Percentiles rank a stretch among this genome's conserved stretches.
Evolutionary conservation across 257 asterid species (phyloP).

Genomic region (Handroanthus guayacan): DNA sequence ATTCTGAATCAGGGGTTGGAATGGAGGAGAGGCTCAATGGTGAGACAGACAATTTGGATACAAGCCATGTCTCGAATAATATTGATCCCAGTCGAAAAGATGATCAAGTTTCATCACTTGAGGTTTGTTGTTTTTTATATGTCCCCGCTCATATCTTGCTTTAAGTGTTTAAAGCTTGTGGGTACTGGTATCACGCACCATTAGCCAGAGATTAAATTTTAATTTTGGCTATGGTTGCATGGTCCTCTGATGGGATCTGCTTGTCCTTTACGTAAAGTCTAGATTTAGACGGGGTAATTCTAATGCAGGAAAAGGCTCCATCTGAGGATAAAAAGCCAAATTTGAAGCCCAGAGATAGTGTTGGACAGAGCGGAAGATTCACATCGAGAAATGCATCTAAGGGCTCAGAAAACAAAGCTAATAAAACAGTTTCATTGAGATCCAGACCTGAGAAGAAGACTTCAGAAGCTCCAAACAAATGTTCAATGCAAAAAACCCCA

Average conservation of each 20-base stretch:
- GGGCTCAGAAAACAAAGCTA: conserved; percentile 36
- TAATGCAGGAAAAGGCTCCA: conserved; percentile 45
- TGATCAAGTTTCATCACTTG: conserved; percentile 6
- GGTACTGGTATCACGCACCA: background rate
- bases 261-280: background rate
- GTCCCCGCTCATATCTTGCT: background rate
- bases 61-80: conserved; percentile 30
- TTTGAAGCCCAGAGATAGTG: conserved; percentile 37
- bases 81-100: background rate
- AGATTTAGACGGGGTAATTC: background rate
- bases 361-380: conserved; percentile 37
- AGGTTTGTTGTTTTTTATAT: conserved; percentile 43
- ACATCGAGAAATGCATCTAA: conserved; percentile 42
- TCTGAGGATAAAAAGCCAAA: conserved; percentile 37
- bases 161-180: background rate
- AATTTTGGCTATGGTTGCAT: background rate
- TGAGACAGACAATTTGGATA: conserved; percentile 30
- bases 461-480: conserved; percentile 27
- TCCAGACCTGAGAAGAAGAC: conserved; percentile 40
- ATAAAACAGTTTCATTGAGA: conserved; percentile 41
- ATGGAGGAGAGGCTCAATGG: conserved; percentile 30
- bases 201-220: background rate
- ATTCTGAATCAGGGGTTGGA: conserved; percentile 18
- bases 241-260: background rate
- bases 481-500: conserved; percentile 30